Percentiles rank a stretch among this genome's conserved stretches.
Conservation (phyloP, 2,329 filamentous ascomycete genomes). For the Colletotrichum simmondsii region DNA sequence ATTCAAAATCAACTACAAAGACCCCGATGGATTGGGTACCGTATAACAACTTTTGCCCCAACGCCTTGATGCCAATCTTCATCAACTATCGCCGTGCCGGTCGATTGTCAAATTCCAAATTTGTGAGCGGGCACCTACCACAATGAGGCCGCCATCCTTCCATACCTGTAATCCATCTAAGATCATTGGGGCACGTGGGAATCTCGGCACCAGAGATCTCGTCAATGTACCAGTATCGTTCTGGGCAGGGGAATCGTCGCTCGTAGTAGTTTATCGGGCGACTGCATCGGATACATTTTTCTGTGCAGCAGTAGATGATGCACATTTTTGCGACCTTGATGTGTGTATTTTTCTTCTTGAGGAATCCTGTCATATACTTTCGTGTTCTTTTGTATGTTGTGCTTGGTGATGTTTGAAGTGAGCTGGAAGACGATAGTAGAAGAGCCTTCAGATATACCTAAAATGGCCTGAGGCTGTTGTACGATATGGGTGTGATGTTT, state of each 20-base stretch:
- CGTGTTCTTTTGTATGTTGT: not conserved
- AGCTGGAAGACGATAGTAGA: not conserved
- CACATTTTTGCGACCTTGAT: not conserved
- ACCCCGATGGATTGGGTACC: too few species aligned
- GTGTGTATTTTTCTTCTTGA: fast-evolving
- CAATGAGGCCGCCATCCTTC: not conserved
- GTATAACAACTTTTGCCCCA: not conserved
- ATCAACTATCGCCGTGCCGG: not conserved
- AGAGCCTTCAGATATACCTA: not conserved
- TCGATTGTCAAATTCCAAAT: not conserved
- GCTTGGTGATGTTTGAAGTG: not conserved
- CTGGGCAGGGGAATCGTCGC: not conserved
- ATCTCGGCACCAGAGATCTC: not conserved
- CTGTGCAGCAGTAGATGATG: not conserved
- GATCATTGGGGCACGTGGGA: not conserved
- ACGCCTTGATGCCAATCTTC: not conserved
- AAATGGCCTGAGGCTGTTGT: not conserved
- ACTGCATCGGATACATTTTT: not conserved
- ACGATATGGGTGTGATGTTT: not conserved
- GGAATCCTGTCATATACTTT: not conserved
- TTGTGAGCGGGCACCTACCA: not conserved
- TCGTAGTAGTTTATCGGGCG: not conserved
- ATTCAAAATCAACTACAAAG: too few species aligned
- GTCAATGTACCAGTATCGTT: not conserved
- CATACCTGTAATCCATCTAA: not conserved